phyloP scores from a whole-genome alignment of 306 rosid species.

The Quercus aquifolioides region DNA sequence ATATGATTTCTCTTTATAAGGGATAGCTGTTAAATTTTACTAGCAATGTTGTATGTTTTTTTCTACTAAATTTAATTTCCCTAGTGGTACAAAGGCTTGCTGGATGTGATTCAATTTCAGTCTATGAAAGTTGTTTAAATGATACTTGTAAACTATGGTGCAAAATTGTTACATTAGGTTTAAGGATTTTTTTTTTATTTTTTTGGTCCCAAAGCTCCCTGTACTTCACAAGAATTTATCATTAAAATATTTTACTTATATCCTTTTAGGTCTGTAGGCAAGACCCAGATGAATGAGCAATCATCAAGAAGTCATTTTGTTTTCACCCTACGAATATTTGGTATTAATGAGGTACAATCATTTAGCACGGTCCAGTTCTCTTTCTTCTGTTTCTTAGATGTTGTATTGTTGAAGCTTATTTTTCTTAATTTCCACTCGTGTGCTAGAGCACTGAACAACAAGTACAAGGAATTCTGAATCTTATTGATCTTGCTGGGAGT shows the following conservation, averaged over 20 bases:
- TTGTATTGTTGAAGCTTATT: constrained; percentile 1
- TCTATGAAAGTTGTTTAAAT: neutral
- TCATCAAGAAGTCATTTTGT: constrained; percentile 99
- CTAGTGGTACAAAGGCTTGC: neutral
- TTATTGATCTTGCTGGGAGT: constrained; percentile 98
- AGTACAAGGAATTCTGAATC: constrained; percentile 90
- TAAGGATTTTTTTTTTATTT: neutral
- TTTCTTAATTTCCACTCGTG: neutral
- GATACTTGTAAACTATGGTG: neutral
- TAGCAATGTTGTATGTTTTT: neutral
- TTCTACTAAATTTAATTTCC: neutral
- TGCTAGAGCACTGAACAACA: constrained; percentile 89
- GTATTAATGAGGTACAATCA: constrained; percentile 76
- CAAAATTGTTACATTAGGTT: neutral
- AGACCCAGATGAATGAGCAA: constrained; percentile 96
- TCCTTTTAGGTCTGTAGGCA: constrained; percentile 77
- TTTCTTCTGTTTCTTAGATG: neutral
- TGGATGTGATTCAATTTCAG: neutral
- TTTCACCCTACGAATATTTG: constrained; percentile 85
- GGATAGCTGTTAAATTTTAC: neutral
- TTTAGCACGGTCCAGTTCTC: neutral
- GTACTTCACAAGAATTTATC: neutral
- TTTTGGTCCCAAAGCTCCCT: constrained; percentile 8
- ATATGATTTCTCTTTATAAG: neutral
- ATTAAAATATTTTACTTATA: constrained; percentile 14